Base-by-base conservation (phyloP, 306 rosid species). In the Ochetophila trinervis region DNA sequence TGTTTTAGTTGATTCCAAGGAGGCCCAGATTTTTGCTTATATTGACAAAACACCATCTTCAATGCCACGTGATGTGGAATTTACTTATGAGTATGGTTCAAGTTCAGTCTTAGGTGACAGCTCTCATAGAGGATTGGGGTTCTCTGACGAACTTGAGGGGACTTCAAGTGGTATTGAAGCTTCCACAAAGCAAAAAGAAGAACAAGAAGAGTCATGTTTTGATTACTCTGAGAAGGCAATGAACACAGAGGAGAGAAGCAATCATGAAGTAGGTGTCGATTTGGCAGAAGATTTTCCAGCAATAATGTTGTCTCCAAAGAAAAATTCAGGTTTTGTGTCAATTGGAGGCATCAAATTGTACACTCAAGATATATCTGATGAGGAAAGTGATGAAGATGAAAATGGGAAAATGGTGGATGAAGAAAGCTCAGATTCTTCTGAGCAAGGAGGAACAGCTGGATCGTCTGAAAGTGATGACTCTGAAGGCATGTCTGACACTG, bases 321-420 rank as follows among this genome's bases (percentile, higher is more conserved):
- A 66, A 80, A 93, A 93, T 81, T 90, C 94, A 47, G 98, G 88
- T 27, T 89, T 86, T 76, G 73, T 93, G 74, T 84, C 97, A 8
- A 78, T 93, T 79, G 97, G 98, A 61, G 96, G 94, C 55, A 78
- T 87, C 63, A 84, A 80, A 70, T 79, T 89, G 34, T 93, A 87
- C 84, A 93, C 96, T 20, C 69, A 83, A 74, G 97, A 93, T 65
- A 68, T 93, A 52, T 82, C 98, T 61, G 87, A 84, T 57, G 47
- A 69, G 42, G 95, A 70, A 71, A 74, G 84, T 63, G 88, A 82
- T 62, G 95, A 77, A 45, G 80, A 74, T 54, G 59, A 75, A 66
- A 22, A 52, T 68, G 83, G 68, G 14, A 80, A 64, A 69, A 73
- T 82, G 6, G 30, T 49, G 16, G 78, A 86, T 53, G 90, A 84